These are phyloP conservation scores for Ogataea corticis DNA, from an alignment of 805 yeast species.

Conservation along the genomic window DNA sequence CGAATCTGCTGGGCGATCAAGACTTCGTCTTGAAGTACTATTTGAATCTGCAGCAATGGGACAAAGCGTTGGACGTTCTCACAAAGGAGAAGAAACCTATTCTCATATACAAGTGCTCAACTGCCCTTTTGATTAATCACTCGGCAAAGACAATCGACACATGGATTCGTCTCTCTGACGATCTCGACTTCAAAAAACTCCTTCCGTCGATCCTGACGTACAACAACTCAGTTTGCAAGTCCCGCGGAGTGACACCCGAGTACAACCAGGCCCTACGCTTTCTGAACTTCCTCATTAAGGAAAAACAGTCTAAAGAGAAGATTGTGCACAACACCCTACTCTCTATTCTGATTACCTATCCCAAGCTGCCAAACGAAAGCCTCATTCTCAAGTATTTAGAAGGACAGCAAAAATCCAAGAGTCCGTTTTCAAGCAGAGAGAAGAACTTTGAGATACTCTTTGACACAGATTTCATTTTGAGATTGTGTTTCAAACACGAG, in stretches of 20 bases:
- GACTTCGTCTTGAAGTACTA: conserved; percentile 69
- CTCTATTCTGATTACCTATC: conserved; percentile 59
- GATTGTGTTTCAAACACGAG: conserved; percentile 64
- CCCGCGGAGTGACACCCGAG: conserved; percentile 37
- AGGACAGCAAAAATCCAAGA: conserved; percentile 19
- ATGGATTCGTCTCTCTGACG: conserved; percentile 63
- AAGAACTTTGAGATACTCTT: conserved; percentile 40
- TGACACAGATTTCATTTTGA: conserved; percentile 72
- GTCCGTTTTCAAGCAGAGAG: conserved; percentile 14
- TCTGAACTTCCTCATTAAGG: conserved; percentile 53
- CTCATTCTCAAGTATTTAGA: conserved; percentile 53
- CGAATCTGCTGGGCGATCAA: conserved; percentile 66
- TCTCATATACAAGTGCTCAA: conserved; percentile 65
- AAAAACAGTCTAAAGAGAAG: conserved; percentile 41
- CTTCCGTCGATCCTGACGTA: conserved; percentile 77
- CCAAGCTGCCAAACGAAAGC: conserved; percentile 43
- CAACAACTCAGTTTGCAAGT: conserved; percentile 45
- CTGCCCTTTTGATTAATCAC: conserved; percentile 62
- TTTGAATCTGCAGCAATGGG: conserved; percentile 72
- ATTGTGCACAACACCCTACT: conserved; percentile 70
- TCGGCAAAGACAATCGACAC: conserved; percentile 72
- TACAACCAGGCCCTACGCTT: conserved; percentile 69
- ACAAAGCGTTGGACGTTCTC: conserved; percentile 61
- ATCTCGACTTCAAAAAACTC: conserved; percentile 60
- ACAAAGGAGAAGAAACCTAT: conserved; percentile 47